Evolutionary conservation across 2,329 filamentous ascomycete genomes (phyloP).

Genomic region (Calonectria montana): DNA sequence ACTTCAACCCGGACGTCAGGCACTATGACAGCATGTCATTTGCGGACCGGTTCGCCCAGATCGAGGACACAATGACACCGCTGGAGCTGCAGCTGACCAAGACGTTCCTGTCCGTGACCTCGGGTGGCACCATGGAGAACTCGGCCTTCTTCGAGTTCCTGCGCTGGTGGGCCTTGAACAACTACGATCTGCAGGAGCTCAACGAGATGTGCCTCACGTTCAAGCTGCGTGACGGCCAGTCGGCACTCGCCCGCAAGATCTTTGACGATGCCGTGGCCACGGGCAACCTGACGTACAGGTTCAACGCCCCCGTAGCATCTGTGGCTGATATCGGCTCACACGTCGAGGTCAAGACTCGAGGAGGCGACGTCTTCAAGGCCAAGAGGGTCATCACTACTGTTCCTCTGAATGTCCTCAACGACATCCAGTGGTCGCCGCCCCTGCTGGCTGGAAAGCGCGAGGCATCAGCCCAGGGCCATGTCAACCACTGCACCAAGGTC

Average conservation of each 20-base stretch:
- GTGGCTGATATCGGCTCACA: conserved; percentile 15
- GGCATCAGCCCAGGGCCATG: conserved; percentile 13
- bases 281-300: conserved; percentile 23
- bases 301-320: conserved; percentile 10
- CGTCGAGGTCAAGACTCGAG: conserved; percentile 19
- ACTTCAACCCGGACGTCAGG: conserved; percentile 19
- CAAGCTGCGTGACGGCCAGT: conserved; percentile 25
- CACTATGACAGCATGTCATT: conserved; percentile 24
- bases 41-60: conserved; percentile 23
- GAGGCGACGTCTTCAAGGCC: conserved; percentile 4
- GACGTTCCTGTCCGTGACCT: conserved; percentile 24
- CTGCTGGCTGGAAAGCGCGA: conserved; percentile 17
- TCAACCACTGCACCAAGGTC: conserved; percentile 27
- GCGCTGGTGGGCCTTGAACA: conserved; percentile 24
- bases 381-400: conserved; percentile 15
- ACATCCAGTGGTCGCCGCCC: conserved; percentile 19
- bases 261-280: conserved; percentile 20
- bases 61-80: conserved; percentile 17
- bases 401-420: conserved; percentile 22
- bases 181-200: conserved; percentile 23
- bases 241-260: conserved; percentile 12
- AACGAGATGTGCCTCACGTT: conserved; percentile 15
- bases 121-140: conserved; percentile 26
- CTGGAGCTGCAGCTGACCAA: conserved; percentile 22
- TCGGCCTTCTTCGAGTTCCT: conserved; percentile 24